Evolutionary conservation across 2,329 filamentous ascomycete species (phyloP), one percentile per base, ranked within the genome.

Genomic region (Fusarium phyllophilum): DNA sequence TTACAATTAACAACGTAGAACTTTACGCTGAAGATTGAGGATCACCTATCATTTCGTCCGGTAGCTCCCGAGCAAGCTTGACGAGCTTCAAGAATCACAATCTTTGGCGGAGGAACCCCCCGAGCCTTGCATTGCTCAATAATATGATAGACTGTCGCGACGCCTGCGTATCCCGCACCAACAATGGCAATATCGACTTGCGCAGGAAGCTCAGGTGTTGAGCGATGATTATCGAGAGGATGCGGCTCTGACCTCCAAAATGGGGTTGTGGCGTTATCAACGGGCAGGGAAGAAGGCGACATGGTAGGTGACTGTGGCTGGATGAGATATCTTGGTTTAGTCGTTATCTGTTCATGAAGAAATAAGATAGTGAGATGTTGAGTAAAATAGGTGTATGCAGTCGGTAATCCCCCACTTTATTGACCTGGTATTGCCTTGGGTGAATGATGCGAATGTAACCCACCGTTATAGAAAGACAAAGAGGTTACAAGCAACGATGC

Each of bases 201-300:
- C 2, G 44, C 13, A 10, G 55, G 61, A 3, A 49, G 29, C 11
- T 49, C 54, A 18, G 44, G 29, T 20, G 61, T 63, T 63, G 61
- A 63, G 9, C 55, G 61, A 12, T 63, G 31, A 0, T 61, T 22
- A 33, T 63, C 61, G 2, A 63, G 34, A 18, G 8, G 18, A 10
- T 61, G 61, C 14, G 17, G 61, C 15, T 61, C 61, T 15, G 36
- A 41, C 42, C 61, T 24, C 61, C 61, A 63, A 61, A 63, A 63
- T 4, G 61, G 24, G 22, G 42, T 61, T 1, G 61, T 63, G 31
- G 61, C 44, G 2, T 63, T 63, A 5, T 49, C 29, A 1, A 63
- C 61, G 4, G 61, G 61, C 8, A 63, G 24, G 1, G 22, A 9
- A 18, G 44, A 63, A 12, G 55, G 44, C 24, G 54, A 33, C 61